Percentiles rank a stretch among this genome's conserved stretches.
Evolutionary conservation across 139 green algal species (phyloP).

Genomic region (Haematococcus sp.): DNA sequence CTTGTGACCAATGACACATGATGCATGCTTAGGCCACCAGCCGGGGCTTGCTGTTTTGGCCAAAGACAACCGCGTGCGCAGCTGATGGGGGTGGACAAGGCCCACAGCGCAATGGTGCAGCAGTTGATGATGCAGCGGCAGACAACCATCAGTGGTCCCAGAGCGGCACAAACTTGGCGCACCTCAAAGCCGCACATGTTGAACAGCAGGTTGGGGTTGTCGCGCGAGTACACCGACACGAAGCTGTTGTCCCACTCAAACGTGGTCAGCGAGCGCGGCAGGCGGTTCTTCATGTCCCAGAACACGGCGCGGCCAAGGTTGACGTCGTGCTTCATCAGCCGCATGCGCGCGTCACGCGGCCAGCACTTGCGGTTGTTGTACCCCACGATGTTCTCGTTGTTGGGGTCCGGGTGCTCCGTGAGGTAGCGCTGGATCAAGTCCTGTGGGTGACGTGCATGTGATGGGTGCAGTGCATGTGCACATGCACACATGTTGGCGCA

Average conservation of each 20-base stretch:
- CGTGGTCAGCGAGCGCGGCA: conserved; percentile 87
- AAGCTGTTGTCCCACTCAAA: conserved; percentile 98
- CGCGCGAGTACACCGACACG: conserved; percentile 90
- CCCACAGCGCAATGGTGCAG: too few relatives aligned
- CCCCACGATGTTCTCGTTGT: conserved; percentile 99
- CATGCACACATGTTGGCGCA: too few relatives aligned
- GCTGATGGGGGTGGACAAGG: too few relatives aligned
- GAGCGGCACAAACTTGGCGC: too few relatives aligned
- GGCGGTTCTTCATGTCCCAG: conserved; percentile 94
- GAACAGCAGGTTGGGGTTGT: conserved; percentile 99
- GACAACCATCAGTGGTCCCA: too few relatives aligned
- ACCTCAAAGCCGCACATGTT: conserved; percentile 97
- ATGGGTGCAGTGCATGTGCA: too few relatives aligned
- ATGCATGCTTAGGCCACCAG: too few relatives aligned
- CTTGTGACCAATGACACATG: too few relatives aligned
- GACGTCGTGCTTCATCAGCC: conserved; percentile 99
- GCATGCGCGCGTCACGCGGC: conserved; percentile 97
- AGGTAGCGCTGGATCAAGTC: conserved; percentile 96
- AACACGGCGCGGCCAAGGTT: conserved; percentile 95
- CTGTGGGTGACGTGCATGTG: background rate
- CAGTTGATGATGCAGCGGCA: too few relatives aligned
- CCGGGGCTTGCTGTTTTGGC: too few relatives aligned
- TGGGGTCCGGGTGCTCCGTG: conserved; percentile 99
- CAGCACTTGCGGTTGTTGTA: conserved; percentile 99
- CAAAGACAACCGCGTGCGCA: too few relatives aligned